phyloP scores from a whole-genome alignment of 2,329 filamentous ascomycete genomes.

The Fusarium dlaminii region DNA sequence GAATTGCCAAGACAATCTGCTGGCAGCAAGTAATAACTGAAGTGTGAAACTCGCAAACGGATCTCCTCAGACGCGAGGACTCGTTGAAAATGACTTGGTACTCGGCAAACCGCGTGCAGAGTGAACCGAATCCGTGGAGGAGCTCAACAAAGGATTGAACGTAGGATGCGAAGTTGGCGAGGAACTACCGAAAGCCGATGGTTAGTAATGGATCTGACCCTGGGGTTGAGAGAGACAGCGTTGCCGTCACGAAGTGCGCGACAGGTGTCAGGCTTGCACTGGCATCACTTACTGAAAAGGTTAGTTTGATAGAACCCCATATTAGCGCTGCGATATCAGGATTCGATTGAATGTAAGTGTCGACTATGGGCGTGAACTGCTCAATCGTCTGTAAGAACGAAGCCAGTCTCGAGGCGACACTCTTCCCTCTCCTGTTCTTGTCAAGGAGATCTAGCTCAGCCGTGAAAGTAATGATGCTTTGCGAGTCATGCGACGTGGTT shows the following conservation, averaged over 20 bases:
- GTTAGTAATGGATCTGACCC: neutral
- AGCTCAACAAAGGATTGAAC: conserved; percentile 31
- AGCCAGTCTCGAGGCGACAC: conserved; percentile 10
- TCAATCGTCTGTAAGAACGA: conserved; percentile 25
- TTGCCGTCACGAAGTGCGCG: too few species aligned
- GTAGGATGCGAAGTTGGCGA: conserved; percentile 31
- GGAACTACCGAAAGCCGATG: neutral
- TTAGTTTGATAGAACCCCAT: conserved; percentile 18
- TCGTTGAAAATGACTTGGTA: conserved; percentile 11
- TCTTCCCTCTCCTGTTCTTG: conserved; percentile 10
- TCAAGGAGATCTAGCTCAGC: conserved; percentile 14
- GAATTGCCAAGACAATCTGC: neutral
- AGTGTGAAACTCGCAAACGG: conserved; percentile 10
- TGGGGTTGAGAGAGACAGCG: too few species aligned
- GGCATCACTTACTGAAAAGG: conserved; percentile 7
- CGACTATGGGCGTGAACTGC: conserved; percentile 18
- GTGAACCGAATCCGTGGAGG: conserved; percentile 3
- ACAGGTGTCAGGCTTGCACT: too few species aligned
- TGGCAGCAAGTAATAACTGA: conserved; percentile 16
- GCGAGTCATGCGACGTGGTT: neutral
- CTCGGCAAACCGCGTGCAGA: conserved; percentile 5
- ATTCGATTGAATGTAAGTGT: conserved; percentile 16
- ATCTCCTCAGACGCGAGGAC: neutral
- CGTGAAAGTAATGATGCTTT: conserved; percentile 24
- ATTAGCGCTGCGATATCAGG: conserved; percentile 4